These are phyloP conservation scores for Verticillium tricorpus DNA, from an alignment of 2,329 filamentous ascomycete species.

Conservation along the genomic window DNA sequence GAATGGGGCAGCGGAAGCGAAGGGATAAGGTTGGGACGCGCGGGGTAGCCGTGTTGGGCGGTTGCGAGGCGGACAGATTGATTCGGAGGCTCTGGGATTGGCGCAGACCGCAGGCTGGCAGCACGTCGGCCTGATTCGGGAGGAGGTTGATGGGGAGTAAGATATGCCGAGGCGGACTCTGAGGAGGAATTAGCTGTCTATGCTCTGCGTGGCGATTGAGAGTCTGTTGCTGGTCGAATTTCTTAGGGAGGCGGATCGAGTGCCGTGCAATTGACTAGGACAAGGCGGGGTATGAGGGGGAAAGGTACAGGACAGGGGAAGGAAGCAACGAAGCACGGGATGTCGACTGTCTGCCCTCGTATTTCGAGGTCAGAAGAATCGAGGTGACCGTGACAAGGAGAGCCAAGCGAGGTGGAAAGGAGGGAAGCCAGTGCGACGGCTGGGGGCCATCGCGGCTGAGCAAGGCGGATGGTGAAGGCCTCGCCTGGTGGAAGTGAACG, in stretches of 20 bases:
- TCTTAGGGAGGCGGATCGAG: background rate
- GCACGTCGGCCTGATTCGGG: background rate
- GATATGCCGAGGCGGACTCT: background rate
- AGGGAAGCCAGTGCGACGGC: background rate
- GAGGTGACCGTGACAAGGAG: background rate
- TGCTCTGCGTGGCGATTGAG: background rate
- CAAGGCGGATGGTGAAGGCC: background rate
- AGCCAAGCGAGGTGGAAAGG: background rate
- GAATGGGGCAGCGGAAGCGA: slow-evolving; percentile 5
- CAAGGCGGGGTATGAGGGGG: background rate
- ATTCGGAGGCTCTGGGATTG: background rate
- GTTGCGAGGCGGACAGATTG: background rate
- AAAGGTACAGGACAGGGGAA: background rate
- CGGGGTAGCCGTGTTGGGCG: background rate
- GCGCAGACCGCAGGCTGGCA: background rate
- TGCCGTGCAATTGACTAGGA: background rate
- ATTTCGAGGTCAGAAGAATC: background rate
- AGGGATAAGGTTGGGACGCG: background rate
- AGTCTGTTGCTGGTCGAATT: background rate
- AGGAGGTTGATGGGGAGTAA: background rate
- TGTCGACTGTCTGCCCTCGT: background rate
- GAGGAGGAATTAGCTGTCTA: background rate
- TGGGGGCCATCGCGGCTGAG: background rate
- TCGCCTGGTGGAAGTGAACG: background rate
- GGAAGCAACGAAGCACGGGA: background rate